Conservation (phyloP, 495 filamentous ascomycete species). For the Jackrogersella minutella region DNA sequence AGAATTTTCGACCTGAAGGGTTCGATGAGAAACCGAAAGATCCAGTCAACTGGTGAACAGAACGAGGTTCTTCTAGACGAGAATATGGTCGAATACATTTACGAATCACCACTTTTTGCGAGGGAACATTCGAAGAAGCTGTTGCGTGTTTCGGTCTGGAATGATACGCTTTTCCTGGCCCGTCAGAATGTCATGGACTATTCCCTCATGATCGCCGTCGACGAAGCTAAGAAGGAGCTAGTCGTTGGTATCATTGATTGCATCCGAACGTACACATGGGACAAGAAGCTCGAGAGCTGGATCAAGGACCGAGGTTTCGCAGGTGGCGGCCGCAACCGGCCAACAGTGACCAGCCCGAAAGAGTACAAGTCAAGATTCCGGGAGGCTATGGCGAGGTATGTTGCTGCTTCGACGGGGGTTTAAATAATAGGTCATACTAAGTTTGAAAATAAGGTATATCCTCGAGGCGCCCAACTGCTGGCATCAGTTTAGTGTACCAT, state of each 20-base stretch:
- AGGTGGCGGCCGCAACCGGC: constrained; percentile 83
- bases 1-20: constrained; percentile 98
- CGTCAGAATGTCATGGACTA: constrained; percentile 99
- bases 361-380: constrained; percentile 97
- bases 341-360: constrained; percentile 95
- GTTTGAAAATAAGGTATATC: constrained; percentile 51
- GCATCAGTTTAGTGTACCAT: constrained; percentile 51
- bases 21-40: constrained; percentile 97
- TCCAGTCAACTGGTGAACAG: constrained; percentile 90
- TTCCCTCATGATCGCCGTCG: constrained; percentile 96
- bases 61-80: constrained; percentile 97
- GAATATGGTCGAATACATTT: constrained; percentile 99
- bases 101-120: constrained; percentile 92
- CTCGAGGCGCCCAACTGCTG: constrained; percentile 60
- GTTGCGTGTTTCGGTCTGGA: constrained; percentile 85
- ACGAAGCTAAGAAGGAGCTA: constrained; percentile 86
- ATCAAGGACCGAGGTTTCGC: constrained; percentile 94
- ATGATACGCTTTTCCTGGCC: constrained; percentile 93
- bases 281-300: constrained; percentile 98
- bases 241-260: constrained; percentile 98
- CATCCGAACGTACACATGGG: constrained; percentile 98
- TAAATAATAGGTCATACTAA: constrained; percentile 4
- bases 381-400: constrained; percentile 95
- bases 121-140: constrained; percentile 93
- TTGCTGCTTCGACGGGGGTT: constrained; percentile 49